Conservation (phyloP, 176 grass and related monocot genomes). For the Oryza meyeriana region DNA sequence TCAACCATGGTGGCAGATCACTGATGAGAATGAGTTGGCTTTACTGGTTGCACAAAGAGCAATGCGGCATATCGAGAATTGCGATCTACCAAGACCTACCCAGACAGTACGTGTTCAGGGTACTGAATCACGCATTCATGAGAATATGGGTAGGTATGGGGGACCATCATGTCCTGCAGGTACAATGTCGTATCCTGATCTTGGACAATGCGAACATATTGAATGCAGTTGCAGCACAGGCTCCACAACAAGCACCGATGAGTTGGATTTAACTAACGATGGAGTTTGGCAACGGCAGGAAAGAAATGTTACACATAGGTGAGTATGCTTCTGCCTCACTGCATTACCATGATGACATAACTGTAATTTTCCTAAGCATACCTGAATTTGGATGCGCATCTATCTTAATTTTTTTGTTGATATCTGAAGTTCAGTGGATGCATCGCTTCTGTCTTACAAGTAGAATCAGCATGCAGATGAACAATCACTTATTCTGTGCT, state of each 20-base stretch:
- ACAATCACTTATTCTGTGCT: not conserved
- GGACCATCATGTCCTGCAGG: slow-evolving; percentile 25
- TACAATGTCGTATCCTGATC: slow-evolving; percentile 28
- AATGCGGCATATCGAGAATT: slow-evolving; percentile 69
- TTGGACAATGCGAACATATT: slow-evolving; percentile 23
- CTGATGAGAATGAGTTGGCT: slow-evolving; percentile 72
- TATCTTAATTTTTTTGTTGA: not conserved
- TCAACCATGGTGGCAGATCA: slow-evolving; percentile 74
- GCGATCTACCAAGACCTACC: slow-evolving; percentile 76
- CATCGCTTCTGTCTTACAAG: not conserved
- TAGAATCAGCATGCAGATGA: not conserved
- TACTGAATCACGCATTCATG: slow-evolving; percentile 9
- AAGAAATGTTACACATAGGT: slow-evolving; percentile 43
- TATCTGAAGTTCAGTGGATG: not conserved
- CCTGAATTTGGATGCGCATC: not conserved
- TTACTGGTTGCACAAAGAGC: slow-evolving; percentile 78
- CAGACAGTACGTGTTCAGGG: slow-evolving; percentile 39
- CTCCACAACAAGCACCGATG: slow-evolving; percentile 24
- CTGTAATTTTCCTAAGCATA: not conserved
- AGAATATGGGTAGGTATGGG: slow-evolving; percentile 4
- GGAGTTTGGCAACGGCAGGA: slow-evolving; percentile 19
- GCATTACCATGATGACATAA: not conserved
- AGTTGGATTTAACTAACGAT: slow-evolving; percentile 18
- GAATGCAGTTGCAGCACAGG: slow-evolving; percentile 19
- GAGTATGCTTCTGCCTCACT: slow-evolving; percentile 10